These are phyloP conservation scores for Coemansia sp. DNA, from an alignment of 192 early-diverging fungal genomes.

Conservation along the genomic window DNA sequence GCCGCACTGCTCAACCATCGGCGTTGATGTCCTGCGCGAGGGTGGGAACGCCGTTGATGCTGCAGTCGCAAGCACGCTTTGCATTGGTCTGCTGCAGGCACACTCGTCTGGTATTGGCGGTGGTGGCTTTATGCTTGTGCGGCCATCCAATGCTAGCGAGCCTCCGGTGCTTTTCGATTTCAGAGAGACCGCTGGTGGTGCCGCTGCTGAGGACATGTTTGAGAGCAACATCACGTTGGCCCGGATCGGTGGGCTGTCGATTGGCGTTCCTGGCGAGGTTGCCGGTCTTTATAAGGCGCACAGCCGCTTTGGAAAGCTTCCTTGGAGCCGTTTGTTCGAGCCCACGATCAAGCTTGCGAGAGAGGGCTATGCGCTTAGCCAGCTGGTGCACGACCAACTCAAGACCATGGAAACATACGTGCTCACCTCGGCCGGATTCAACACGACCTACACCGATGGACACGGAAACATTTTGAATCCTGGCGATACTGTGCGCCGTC, in stretches of 20 bases:
- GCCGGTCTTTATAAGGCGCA: slow-evolving; percentile 83
- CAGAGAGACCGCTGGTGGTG: slow-evolving; percentile 78
- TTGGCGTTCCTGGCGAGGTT: slow-evolving; percentile 88
- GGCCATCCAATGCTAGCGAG: slow-evolving; percentile 58
- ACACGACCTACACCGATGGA: slow-evolving; percentile 62
- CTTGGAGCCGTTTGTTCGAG: slow-evolving; percentile 78
- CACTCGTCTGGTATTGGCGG: slow-evolving; percentile 92
- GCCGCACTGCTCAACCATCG: slow-evolving; percentile 67
- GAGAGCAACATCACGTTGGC: slow-evolving; percentile 67
- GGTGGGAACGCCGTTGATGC: slow-evolving; percentile 91
- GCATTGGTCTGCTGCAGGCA: slow-evolving; percentile 85
- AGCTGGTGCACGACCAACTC: slow-evolving; percentile 52
- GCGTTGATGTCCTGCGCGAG: slow-evolving; percentile 70
- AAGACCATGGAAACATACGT: slow-evolving; percentile 21
- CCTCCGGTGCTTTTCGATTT: slow-evolving; percentile 77
- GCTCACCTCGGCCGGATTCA: slow-evolving; percentile 43
- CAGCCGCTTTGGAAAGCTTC: slow-evolving; percentile 74
- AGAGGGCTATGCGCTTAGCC: slow-evolving; percentile 70
- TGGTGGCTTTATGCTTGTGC: slow-evolving; percentile 91
- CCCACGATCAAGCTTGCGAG: slow-evolving; percentile 72
- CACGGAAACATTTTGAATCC: slow-evolving; percentile 65
- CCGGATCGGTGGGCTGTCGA: slow-evolving; percentile 68
- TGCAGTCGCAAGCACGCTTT: slow-evolving; percentile 80
- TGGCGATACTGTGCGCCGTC: slow-evolving; percentile 68
- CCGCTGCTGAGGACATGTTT: slow-evolving; percentile 80